These are phyloP conservation scores for Stachybotrys elegans DNA, from an alignment of 2,329 filamentous ascomycete species.

Conservation along the genomic window DNA sequence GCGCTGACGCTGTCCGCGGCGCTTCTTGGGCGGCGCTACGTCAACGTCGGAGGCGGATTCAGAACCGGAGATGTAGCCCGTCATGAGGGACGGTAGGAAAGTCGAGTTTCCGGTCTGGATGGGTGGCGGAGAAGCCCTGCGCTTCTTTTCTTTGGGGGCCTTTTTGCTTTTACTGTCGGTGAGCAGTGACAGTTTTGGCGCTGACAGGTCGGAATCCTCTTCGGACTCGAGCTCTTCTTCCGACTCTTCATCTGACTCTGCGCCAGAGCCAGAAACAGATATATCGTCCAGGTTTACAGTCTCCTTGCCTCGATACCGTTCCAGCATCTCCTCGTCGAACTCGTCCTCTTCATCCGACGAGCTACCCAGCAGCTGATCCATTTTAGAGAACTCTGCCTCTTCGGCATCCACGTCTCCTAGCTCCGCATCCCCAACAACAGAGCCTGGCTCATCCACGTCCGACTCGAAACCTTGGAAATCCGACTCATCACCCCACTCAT, in stretches of 20 bases:
- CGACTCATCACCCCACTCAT: slow-evolving; percentile 22
- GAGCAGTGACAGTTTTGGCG: slow-evolving; percentile 12
- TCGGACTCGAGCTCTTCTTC: slow-evolving; percentile 19
- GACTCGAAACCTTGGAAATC: slow-evolving; percentile 32
- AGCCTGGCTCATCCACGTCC: slow-evolving; percentile 19
- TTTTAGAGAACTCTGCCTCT: slow-evolving; percentile 32
- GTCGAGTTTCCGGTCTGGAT: slow-evolving; percentile 38
- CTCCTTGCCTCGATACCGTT: slow-evolving; percentile 26
- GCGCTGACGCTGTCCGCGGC: slow-evolving; percentile 73
- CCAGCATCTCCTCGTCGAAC: slow-evolving; percentile 25
- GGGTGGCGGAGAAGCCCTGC: slow-evolving; percentile 12
- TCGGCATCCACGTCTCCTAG: slow-evolving; percentile 22
- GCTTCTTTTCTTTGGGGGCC: slow-evolving; percentile 10
- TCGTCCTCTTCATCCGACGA: slow-evolving; percentile 40
- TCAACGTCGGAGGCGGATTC: slow-evolving; percentile 67
- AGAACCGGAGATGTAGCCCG: slow-evolving; percentile 73
- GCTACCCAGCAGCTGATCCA: slow-evolving; percentile 39
- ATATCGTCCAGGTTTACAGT: slow-evolving; percentile 34
- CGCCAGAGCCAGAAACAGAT: slow-evolving; percentile 31
- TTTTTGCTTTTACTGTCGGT: background rate
- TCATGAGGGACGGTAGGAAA: slow-evolving; percentile 73
- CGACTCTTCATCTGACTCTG: slow-evolving; percentile 23
- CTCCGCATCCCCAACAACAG: slow-evolving; percentile 13
- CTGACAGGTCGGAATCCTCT: slow-evolving; percentile 16
- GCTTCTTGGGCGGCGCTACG: slow-evolving; percentile 58